phyloP scores from a whole-genome alignment of 106 monocot genomes.

The Allium sativum region DNA sequence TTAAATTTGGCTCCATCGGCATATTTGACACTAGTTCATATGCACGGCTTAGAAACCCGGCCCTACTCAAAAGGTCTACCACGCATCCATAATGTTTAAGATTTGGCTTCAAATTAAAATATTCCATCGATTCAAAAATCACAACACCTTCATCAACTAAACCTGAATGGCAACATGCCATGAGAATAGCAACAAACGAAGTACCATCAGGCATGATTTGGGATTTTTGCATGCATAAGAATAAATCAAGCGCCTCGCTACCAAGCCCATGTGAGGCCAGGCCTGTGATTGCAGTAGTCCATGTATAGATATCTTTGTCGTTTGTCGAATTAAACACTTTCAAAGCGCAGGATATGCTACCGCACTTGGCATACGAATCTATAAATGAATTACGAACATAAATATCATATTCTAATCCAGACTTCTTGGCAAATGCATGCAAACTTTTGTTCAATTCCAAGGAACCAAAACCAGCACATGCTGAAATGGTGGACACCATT shows the following conservation, averaged over 20 bases:
- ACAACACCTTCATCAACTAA: slow-evolving; percentile 28
- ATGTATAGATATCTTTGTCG: slow-evolving; percentile 36
- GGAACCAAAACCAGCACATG: slow-evolving; percentile 29
- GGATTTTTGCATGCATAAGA: slow-evolving; percentile 17
- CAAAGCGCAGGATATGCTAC: slow-evolving; percentile 16
- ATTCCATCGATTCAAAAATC: slow-evolving; percentile 34
- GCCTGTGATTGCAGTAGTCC: slow-evolving; percentile 45
- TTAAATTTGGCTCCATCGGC: slow-evolving; percentile 45
- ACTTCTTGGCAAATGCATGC: slow-evolving; percentile 38
- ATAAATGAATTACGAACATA: slow-evolving; percentile 49
- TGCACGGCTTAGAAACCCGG: slow-evolving; percentile 30
- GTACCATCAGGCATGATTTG: slow-evolving; percentile 28
- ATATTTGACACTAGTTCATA: slow-evolving; percentile 40
- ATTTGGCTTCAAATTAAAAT: slow-evolving; percentile 18
- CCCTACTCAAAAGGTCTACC: slow-evolving; percentile 39
- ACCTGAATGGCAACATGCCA: slow-evolving; percentile 50
- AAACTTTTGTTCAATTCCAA: slow-evolving; percentile 27
- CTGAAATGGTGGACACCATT: slow-evolving; percentile 29
- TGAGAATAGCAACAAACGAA: slow-evolving; percentile 36
- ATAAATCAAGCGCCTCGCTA: slow-evolving; percentile 27
- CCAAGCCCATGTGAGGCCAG: slow-evolving; percentile 44
- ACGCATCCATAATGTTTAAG: slow-evolving; percentile 47
- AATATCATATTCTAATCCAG: slow-evolving; percentile 20
- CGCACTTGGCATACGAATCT: slow-evolving; percentile 52
- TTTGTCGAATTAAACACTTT: slow-evolving; percentile 29